Evolutionary conservation across 2,329 filamentous ascomycete species (phyloP), one percentile per base, ranked within the genome.

Genomic region (Phialophora tarda): DNA sequence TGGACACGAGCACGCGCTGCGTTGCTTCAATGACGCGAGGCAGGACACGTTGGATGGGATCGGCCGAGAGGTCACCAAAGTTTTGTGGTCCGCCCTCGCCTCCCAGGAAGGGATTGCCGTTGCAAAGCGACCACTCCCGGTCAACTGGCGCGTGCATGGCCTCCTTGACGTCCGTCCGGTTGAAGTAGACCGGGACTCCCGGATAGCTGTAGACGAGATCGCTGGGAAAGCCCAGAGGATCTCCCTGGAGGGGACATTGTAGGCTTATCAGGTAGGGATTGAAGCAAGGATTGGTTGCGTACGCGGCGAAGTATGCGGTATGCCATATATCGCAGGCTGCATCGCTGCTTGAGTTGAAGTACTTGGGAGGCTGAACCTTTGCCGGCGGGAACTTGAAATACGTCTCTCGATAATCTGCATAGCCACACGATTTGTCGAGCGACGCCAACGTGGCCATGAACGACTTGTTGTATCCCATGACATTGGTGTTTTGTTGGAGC

Each of bases 221-320:
- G 23, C 88, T 87, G 0, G 89, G 88, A 77, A 89, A 89, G n/a
- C 86, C 86, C 3, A 93, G 81, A 0, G 89, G 85, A 65, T 92
- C 88, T 82, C 86, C 91, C 1, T 85, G 80, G 1, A 88, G 71
- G 0, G 91, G 91, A 75, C 91, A 94, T 17, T 87, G 89, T 6
- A 86, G 87, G 3, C 85, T 85, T 14, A 93, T 84, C 55, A 90
- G 85, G 78, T 93, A 94, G 4, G 90, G 80, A 75, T 92, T 87
- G 79, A 90, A 95, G 80, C 91, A 95, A 0, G 91, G 91, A 78
- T 95, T 95, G 21, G 64, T 59, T 24, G 32, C 57, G 59, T 68
- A 68, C 14, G 66, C 66, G 26, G 59, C 59, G 26, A 48, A n/a
- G 59, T 68, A 68, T 23, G 86, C 77, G 1, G 79, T 74, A 55